These are phyloP conservation scores for Odontarrhena argentea DNA, from an alignment of 345 rosid species.

Conservation along the genomic window DNA sequence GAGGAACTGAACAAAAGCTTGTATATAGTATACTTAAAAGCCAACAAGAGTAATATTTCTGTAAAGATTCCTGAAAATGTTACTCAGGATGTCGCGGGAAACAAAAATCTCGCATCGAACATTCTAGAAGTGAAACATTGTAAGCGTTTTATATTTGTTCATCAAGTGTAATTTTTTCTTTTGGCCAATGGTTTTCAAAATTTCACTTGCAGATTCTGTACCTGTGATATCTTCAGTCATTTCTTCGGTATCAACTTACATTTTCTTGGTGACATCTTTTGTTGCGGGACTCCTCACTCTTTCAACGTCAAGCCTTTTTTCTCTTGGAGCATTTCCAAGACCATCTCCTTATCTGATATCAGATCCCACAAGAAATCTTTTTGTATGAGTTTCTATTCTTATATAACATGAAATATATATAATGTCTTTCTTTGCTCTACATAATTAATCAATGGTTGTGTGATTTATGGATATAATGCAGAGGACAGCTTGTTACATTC, in stretches of 20 bases:
- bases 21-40: constrained; percentile 64
- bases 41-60: constrained; percentile 48
- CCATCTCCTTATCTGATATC: constrained; percentile 56
- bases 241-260: constrained; percentile 53
- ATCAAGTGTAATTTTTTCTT: neutral
- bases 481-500: constrained; percentile 87
- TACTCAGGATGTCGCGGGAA: constrained; percentile 87
- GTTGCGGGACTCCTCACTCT: constrained; percentile 74
- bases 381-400: constrained; percentile 52
- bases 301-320: constrained; percentile 78
- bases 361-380: constrained; percentile 76
- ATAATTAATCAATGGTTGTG: constrained; percentile 2
- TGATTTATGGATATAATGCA: constrained; percentile 38
- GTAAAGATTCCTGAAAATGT: constrained; percentile 75
- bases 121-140: constrained; percentile 77
- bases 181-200: constrained; percentile 18
- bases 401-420: neutral
- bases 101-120: constrained; percentile 73
- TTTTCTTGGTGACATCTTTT: constrained; percentile 58
- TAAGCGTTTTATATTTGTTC: constrained; percentile 42
- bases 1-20: constrained; percentile 62
- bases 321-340: constrained; percentile 66
- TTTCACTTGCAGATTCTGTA: constrained; percentile 59
- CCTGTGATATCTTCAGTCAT: constrained; percentile 57
- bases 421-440: neutral